phyloP scores from a whole-genome alignment of 306 rosid species.

The Trifolium repens region DNA sequence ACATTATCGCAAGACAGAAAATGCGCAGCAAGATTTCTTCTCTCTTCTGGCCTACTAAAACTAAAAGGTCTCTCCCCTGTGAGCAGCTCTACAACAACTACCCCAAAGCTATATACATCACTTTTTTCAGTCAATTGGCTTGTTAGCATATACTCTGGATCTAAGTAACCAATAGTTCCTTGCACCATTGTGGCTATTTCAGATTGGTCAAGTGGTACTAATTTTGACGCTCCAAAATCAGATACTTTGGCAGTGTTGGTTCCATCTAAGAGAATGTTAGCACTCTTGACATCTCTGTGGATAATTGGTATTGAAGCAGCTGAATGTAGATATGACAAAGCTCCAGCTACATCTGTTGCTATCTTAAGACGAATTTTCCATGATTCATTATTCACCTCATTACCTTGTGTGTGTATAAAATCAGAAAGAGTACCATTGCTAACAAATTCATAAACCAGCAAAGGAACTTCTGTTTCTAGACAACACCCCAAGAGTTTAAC shows the following conservation, averaged over 20 bases:
- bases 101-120: slow-evolving; percentile 1
- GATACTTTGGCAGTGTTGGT: neutral
- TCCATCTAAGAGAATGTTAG: neutral
- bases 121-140: neutral
- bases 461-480: slow-evolving; percentile 9
- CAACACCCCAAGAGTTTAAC: slow-evolving; percentile 10
- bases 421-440: slow-evolving; percentile 12
- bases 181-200: neutral
- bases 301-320: neutral
- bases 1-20: neutral
- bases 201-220: neutral
- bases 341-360: neutral
- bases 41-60: neutral
- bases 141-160: slow-evolving; percentile 3
- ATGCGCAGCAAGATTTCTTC: neutral
- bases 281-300: slow-evolving; percentile 14
- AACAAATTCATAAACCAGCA: slow-evolving; percentile 4
- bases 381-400: too few species aligned
- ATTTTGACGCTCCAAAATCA: slow-evolving; percentile 15
- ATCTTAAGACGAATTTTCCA: neutral
- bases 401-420: neutral
- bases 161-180: slow-evolving; percentile 17
- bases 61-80: neutral
- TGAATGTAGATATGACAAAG: slow-evolving; percentile 4
- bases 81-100: neutral